A percentile compares a stretch with the other conserved stretches of the same genome.
Evolutionary conservation across 2,329 filamentous ascomycete species (phyloP).

Genomic region (Cladosporium sp.): DNA sequence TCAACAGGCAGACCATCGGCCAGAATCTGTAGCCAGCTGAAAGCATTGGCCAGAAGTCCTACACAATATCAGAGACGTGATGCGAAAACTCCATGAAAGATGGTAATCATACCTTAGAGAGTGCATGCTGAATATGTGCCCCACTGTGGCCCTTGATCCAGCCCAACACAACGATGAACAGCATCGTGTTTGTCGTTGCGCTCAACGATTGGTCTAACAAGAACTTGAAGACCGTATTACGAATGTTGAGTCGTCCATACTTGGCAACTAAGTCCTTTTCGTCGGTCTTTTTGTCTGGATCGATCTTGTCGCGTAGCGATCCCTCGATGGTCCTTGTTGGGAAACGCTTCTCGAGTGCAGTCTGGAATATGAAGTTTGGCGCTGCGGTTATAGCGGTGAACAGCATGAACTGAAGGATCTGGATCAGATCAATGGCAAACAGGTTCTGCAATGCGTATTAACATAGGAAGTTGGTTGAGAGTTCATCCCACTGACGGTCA

Average conservation of each 20-base stretch:
- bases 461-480: too few relatives aligned
- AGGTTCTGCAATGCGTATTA: neutral
- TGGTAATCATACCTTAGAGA: conserved; percentile 1
- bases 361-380: conserved; percentile 5
- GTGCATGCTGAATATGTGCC: conserved; percentile 1
- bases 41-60: conserved; percentile 49
- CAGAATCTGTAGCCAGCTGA: conserved; percentile 69
- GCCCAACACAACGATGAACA: conserved; percentile 59
- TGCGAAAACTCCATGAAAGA: too few relatives aligned
- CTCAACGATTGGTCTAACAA: conserved; percentile 66
- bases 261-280: neutral
- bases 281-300: neutral
- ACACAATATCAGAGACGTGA: too few relatives aligned
- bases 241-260: conserved; percentile 42
- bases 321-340: neutral
- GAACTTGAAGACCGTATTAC: conserved; percentile 65
- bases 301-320: neutral
- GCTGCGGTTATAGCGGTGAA: conserved; percentile 8
- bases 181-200: conserved; percentile 59
- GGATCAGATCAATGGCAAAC: neutral
- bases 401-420: conserved; percentile 9
- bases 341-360: neutral
- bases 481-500: too few relatives aligned
- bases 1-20: conserved; percentile 65
- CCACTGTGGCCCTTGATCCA: conserved; percentile 43